These are phyloP conservation scores for Cystobasidium sp. DNA, from an alignment of 1,284 basidiomycete genomes.

Conservation along the genomic window DNA sequence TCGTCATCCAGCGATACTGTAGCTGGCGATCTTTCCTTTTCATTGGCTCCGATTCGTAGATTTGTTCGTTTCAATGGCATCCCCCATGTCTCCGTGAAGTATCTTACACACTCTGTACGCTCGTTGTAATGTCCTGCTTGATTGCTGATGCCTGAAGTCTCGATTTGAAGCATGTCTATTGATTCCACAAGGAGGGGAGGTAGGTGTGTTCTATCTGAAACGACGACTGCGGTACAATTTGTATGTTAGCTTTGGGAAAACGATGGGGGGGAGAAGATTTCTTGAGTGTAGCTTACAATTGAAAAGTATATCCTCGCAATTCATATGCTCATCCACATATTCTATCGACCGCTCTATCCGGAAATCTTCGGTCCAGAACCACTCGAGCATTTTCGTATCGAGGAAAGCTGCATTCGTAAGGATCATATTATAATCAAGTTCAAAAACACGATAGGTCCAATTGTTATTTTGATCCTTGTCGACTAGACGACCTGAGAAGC, in stretches of 20 bases:
- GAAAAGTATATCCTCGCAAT: slow-evolving; percentile 44
- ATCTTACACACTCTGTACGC: slow-evolving; percentile 27
- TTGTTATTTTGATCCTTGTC: slow-evolving; percentile 1
- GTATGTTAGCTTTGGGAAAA: background rate
- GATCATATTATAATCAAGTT: slow-evolving; percentile 29
- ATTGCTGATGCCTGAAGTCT: slow-evolving; percentile 31
- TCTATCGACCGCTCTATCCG: slow-evolving; percentile 31
- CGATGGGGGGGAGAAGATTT: background rate
- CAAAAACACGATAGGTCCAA: slow-evolving; percentile 13
- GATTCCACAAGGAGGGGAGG: slow-evolving; percentile 32
- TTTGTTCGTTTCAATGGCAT: slow-evolving; percentile 27
- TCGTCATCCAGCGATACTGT: slow-evolving; percentile 2
- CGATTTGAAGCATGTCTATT: slow-evolving; percentile 15
- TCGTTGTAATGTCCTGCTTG: slow-evolving; percentile 34
- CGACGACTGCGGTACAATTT: slow-evolving; percentile 15
- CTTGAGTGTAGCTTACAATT: slow-evolving; percentile 26
- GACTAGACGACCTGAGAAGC: slow-evolving; percentile 17
- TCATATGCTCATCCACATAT: slow-evolving; percentile 41
- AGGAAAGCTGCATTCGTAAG: slow-evolving; percentile 43
- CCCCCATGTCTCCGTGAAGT: slow-evolving; percentile 33
- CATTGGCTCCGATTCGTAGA: slow-evolving; percentile 13
- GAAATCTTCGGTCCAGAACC: slow-evolving; percentile 41
- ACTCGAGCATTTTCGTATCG: slow-evolving; percentile 36
- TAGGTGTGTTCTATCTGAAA: slow-evolving; percentile 32
- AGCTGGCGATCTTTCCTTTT: slow-evolving; percentile 19